These are phyloP conservation scores for Meyerozyma athensensis DNA, from an alignment of 1,139 yeast genomes.

Conservation along the genomic window DNA sequence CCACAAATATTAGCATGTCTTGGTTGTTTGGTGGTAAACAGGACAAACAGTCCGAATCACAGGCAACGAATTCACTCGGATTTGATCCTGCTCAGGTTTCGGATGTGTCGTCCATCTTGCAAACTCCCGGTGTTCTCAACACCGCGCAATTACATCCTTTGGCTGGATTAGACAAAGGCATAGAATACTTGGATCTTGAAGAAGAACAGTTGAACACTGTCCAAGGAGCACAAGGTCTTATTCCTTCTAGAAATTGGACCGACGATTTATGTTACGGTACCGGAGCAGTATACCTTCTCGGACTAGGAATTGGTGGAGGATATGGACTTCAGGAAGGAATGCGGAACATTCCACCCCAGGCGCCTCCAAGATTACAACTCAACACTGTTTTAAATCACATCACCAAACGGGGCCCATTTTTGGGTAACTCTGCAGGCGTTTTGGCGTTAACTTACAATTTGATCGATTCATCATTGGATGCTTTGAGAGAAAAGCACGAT, in stretches of 20 bases:
- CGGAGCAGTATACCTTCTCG: slow-evolving; percentile 82
- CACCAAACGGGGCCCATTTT: slow-evolving; percentile 91
- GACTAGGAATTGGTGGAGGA: slow-evolving; percentile 77
- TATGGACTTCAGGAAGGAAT: slow-evolving; percentile 87
- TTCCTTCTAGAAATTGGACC: slow-evolving; percentile 95
- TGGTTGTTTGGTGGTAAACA: slow-evolving; percentile 60
- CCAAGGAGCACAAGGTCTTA: slow-evolving; percentile 85
- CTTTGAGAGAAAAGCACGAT: slow-evolving; percentile 84
- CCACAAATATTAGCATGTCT: slow-evolving; percentile 39
- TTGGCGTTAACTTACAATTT: slow-evolving; percentile 85
- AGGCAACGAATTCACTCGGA: slow-evolving; percentile 39
- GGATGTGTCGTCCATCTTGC: slow-evolving; percentile 59
- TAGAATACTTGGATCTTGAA: slow-evolving; percentile 87
- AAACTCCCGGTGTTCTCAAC: slow-evolving; percentile 62
- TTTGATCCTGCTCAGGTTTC: slow-evolving; percentile 66
- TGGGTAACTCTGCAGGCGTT: slow-evolving; percentile 95
- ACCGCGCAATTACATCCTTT: slow-evolving; percentile 81
- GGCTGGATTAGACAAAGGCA: slow-evolving; percentile 85
- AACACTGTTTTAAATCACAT: slow-evolving; percentile 88
- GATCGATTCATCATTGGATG: slow-evolving; percentile 74
- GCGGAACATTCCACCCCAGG: slow-evolving; percentile 64
- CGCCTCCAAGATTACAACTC: slow-evolving; percentile 72
- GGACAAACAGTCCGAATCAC: slow-evolving; percentile 23
- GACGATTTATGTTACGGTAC: slow-evolving; percentile 98
- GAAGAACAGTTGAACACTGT: slow-evolving; percentile 65